Base-by-base conservation (phyloP, 1,139 yeast species). In the Keqinozyma sinolaborantium region DNA sequence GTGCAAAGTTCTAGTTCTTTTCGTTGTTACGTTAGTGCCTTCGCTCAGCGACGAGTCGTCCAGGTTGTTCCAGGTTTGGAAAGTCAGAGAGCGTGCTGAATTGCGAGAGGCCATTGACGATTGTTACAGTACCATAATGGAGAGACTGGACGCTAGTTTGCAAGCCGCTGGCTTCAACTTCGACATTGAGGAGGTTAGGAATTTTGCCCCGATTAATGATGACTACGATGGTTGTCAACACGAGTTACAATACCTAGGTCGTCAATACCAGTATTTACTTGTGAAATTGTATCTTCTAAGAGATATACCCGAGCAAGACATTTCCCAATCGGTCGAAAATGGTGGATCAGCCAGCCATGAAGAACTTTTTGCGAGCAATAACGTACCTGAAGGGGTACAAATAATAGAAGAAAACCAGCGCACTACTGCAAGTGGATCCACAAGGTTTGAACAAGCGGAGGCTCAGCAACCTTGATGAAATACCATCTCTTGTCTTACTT, bases 1-100 rank as follows among this genome's bases (percentile, higher is more conserved):
- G 4, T 41, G 48, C 39, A 59, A 54, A 32, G 62, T 56, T 34
- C 9, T 32, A 1, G 28, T 54, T n/a, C 34, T 62, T 19, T 40
- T 39, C 15, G 7, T 45, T 1, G 31, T 57, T 10, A 42, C 59
- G 3, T 19, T 56, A 4, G 18, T 49, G 11, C 64, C 62, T 2
- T 42, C 53, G 1, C 38, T 47, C 6, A 47, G 47, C 14, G 16
- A 26, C 2, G 31, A 32, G 13, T 34, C 59, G 2, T 30, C 38
- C 18, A 41, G 30, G 10, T 47, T 41, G 25, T 12, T 49, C 12
- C 46, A 47, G 10, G 16, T 24, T 6, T 53, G 54, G 56, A 48
- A 50, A 27, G 24, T 25, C 7, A 29, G 21, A 7, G 64, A 59
- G 35, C 32, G 43, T 21, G 40, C 38, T 2, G 56, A 46, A 13